phyloP scores from a whole-genome alignment of 1,284 basidiomycete species.

The Laetiporus sulphureus region DNA sequence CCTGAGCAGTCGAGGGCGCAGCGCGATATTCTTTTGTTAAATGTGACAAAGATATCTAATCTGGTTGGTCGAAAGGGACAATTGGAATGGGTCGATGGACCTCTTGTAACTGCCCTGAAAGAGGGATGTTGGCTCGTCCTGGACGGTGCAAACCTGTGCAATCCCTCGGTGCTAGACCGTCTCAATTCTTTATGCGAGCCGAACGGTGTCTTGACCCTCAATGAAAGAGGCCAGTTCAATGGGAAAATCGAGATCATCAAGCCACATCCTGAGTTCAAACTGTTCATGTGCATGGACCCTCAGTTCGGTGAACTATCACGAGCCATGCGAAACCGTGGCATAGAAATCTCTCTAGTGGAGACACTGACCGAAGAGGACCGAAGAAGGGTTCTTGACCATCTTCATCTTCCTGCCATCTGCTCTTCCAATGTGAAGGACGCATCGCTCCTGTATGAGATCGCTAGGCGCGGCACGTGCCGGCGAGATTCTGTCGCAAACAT shows the following conservation, averaged over 20 bases:
- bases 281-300: slow-evolving; percentile 94
- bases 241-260: slow-evolving; percentile 70
- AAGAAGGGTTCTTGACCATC: slow-evolving; percentile 38
- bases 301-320: slow-evolving; percentile 91
- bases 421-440: slow-evolving; percentile 19
- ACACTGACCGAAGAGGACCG: slow-evolving; percentile 38
- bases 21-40: slow-evolving; percentile 5
- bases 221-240: slow-evolving; percentile 83
- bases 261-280: slow-evolving; percentile 86
- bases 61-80: slow-evolving; percentile 35
- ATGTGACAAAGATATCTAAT: slow-evolving; percentile 9
- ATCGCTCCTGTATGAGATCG: slow-evolving; percentile 19
- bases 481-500: slow-evolving; percentile 10
- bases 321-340: slow-evolving; percentile 97
- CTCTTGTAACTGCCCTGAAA: slow-evolving; percentile 85
- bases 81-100: slow-evolving; percentile 97
- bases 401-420: slow-evolving; percentile 36
- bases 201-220: slow-evolving; percentile 76
- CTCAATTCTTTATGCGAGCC: slow-evolving; percentile 95
- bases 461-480: too few species aligned
- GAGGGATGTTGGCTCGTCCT: slow-evolving; percentile 88
- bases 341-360: slow-evolving; percentile 67
- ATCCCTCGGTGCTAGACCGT: slow-evolving; percentile 91
- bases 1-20: slow-evolving; percentile 6
- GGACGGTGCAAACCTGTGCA: slow-evolving; percentile 94